These are phyloP conservation scores for Acmispon strigosus DNA, from an alignment of 306 rosid species.

Conservation along the genomic window DNA sequence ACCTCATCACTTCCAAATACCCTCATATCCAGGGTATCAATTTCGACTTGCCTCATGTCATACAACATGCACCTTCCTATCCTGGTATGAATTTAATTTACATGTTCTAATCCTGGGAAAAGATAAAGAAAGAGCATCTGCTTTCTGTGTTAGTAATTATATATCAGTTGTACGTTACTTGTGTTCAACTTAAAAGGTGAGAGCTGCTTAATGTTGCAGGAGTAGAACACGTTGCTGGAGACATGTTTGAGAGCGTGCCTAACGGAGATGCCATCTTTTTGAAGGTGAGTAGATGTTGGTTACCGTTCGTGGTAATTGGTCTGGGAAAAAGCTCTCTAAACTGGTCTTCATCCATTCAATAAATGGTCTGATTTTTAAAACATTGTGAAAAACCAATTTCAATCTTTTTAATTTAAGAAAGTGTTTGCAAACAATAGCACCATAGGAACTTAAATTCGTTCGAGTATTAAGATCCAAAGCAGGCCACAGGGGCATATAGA, in stretches of 20 bases:
- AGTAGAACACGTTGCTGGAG: conserved; percentile 47
- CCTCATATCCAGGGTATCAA: conserved; percentile 35
- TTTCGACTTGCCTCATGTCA: conserved; percentile 46
- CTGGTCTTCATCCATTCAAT: too few relatives aligned
- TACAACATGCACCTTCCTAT: conserved; percentile 38
- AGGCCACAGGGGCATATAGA: neutral
- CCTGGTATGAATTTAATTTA: conserved; percentile 26
- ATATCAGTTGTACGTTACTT: neutral
- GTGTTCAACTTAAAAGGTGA: neutral
- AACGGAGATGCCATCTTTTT: conserved; percentile 53
- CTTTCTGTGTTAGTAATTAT: neutral
- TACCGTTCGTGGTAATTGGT: neutral
- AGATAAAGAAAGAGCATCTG: neutral
- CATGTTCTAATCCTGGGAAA: too few relatives aligned
- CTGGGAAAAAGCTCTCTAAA: neutral
- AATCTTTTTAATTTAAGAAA: too few relatives aligned
- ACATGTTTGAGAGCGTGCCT: conserved; percentile 57
- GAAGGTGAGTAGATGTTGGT: conserved; percentile 32
- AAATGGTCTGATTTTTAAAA: too few relatives aligned
- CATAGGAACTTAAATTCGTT: too few relatives aligned
- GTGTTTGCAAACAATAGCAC: too few relatives aligned
- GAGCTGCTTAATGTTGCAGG: conserved; percentile 26
- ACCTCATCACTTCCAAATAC: conserved; percentile 43
- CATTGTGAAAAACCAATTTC: too few relatives aligned
- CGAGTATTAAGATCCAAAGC: too few relatives aligned